Evolutionary conservation across 202 grass and related monocot species (phyloP).

Genomic region (Saccharum hybrid): DNA sequence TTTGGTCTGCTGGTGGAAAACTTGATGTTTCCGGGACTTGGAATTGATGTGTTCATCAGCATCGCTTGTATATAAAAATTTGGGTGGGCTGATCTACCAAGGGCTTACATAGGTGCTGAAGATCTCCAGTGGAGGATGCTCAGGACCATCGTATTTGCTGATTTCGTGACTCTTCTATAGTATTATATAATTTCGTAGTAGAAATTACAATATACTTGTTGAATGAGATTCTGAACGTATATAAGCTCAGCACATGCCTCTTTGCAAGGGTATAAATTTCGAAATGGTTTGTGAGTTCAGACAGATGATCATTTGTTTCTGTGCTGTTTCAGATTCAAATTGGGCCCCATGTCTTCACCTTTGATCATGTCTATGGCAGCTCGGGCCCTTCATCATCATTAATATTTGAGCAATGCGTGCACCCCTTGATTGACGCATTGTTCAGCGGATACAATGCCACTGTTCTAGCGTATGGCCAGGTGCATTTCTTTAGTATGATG

Average conservation of each 20-base stretch:
- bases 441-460: slow-evolving; percentile 91
- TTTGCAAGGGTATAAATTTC: not conserved
- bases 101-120: not conserved
- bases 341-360: slow-evolving; percentile 80
- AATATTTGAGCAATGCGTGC: slow-evolving; percentile 81
- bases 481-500: slow-evolving; percentile 38
- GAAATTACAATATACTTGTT: not conserved
- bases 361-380: slow-evolving; percentile 79
- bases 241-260: not conserved
- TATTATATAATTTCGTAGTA: not conserved
- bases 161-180: slow-evolving; percentile 2
- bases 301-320: slow-evolving; percentile 11
- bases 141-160: not conserved
- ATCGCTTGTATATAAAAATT: slow-evolving; percentile 5
- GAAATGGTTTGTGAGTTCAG: slow-evolving; percentile 12
- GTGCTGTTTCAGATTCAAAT: slow-evolving; percentile 75
- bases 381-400: slow-evolving; percentile 57
- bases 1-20: not conserved
- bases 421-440: slow-evolving; percentile 72
- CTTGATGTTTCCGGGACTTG: not conserved
- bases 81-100: slow-evolving; percentile 5
- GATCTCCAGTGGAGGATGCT: not conserved
- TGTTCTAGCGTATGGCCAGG: slow-evolving; percentile 95
- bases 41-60: not conserved
- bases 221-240: not conserved